Evolutionary conservation across 1,139 yeast genomes (phyloP), one percentile per base, ranked within the genome.

Genomic region (Candida buenavistaensis): DNA sequence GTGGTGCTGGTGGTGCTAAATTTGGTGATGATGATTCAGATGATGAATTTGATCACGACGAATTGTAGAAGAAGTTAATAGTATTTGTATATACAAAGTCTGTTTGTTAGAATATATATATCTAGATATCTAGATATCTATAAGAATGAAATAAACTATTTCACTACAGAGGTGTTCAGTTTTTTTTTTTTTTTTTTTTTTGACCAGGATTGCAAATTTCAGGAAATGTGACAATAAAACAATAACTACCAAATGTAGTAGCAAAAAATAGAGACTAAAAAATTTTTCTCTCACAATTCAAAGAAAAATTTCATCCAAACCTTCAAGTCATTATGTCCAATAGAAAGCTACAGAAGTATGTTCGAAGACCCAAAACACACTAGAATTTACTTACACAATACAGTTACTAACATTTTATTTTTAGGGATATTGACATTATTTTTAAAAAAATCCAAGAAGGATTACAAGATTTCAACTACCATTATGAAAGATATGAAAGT

Each of bases 381-480:
- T 20, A 20, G n/a, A 6, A n/a, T n/a, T n/a, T n/a, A n/a, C n/a
- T n/a, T n/a, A n/a, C n/a, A n/a, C n/a, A n/a, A n/a, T n/a, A n/a
- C n/a, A n/a, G n/a, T n/a, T n/a, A n/a, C n/a, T n/a, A n/a, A n/a
- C n/a, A n/a, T n/a, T n/a, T n/a, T 11, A 20, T 20, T 20, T 20
- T 20, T 26, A 19, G 67, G 45, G 99, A 94, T 65, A 89, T 92
- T 60, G 99, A 94, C 66, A 87, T 92, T 55, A 89, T 90, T 54
- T 83, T 89, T 73, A 92, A 92, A 59, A 88, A 92, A 60, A 95
- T 92, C 43, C 81, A 81, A 46, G 97, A 92, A 67, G 97, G 97
- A n/a, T 73, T 92, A 32, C 83, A 79, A 39, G 84, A 83, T 43
- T 94, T 92, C 55, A 67, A 70, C 44, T 70, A 70, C 43, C 71